A percentile compares a stretch with the other conserved stretches of the same genome.
Conservation (phyloP, 2,329 filamentous ascomycete species). For the Neonectria hederae region DNA sequence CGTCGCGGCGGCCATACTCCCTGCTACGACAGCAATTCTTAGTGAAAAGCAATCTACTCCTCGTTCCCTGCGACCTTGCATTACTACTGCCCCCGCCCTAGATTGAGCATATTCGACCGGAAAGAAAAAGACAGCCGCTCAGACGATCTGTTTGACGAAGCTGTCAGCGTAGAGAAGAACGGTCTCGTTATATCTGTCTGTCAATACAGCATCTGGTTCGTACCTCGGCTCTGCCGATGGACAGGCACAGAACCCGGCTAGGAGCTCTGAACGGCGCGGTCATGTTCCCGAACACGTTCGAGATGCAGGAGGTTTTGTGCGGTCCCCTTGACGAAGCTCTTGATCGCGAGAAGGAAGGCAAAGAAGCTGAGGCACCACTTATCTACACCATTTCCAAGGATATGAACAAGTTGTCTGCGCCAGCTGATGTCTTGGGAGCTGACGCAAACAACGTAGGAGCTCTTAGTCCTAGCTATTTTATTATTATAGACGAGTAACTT, state of each 20-base stretch:
- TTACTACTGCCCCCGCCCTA: constrained; percentile 23
- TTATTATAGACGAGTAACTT: constrained; percentile 28
- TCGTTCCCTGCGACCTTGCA: constrained; percentile 25
- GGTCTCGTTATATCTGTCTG: constrained; percentile 30
- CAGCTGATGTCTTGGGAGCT: neutral
- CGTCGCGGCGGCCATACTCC: neutral
- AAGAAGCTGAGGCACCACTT: constrained; percentile 15
- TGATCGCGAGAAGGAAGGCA: constrained; percentile 24
- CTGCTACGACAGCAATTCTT: constrained; percentile 11
- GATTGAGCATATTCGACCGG: constrained; percentile 22
- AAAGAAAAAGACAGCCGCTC: constrained; percentile 4
- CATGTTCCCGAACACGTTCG: constrained; percentile 38
- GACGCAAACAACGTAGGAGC: constrained; percentile 15
- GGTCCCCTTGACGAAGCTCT: constrained; percentile 27
- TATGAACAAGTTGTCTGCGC: constrained; percentile 4
- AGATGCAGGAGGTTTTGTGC: constrained; percentile 29
- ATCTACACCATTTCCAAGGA: constrained; percentile 30
- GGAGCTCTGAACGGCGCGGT: constrained; percentile 30
- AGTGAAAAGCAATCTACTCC: constrained; percentile 31
- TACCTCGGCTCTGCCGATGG: neutral
- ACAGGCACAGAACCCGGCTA: neutral
- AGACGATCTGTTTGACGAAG: constrained; percentile 17
- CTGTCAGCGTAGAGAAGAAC: constrained; percentile 11
- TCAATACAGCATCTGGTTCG: constrained; percentile 11
- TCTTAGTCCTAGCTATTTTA: constrained; percentile 21